These are phyloP conservation scores for Aphanomyces stellatus DNA, from an alignment of 352 stramenopile genomes.

Conservation along the genomic window DNA sequence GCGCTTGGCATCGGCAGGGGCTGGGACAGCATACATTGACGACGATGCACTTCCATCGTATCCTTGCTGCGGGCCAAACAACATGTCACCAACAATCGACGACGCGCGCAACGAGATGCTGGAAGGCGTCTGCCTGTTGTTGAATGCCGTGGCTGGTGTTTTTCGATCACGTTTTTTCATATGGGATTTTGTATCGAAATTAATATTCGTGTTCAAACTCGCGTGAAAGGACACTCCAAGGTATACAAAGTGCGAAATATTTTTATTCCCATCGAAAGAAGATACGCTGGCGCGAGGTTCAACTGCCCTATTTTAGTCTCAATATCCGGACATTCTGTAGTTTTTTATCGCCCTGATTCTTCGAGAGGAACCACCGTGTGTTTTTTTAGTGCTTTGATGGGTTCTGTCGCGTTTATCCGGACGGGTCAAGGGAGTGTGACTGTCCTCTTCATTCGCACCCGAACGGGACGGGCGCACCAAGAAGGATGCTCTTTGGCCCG, in stretches of 20 bases:
- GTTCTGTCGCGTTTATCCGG: slow-evolving; percentile 8
- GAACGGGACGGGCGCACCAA: neutral
- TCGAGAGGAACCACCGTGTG: neutral
- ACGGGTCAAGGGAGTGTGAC: neutral
- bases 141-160: neutral
- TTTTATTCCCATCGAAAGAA: neutral
- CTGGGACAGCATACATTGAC: neutral
- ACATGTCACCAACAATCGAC: neutral
- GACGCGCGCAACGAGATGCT: neutral
- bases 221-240: neutral
- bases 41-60: too few species aligned
- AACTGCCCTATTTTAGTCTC: neutral
- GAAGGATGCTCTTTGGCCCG: slow-evolving; percentile 13
- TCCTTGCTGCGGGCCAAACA: slow-evolving; percentile 1
- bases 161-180: neutral
- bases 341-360: neutral
- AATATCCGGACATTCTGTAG: neutral
- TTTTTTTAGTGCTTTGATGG: neutral
- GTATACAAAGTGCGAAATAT: slow-evolving; percentile 6
- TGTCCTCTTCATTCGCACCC: neutral
- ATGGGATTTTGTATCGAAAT: neutral
- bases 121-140: neutral
- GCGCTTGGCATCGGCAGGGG: neutral
- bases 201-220: neutral
- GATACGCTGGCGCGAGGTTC: neutral